phyloP scores from a whole-genome alignment of 495 filamentous ascomycete genomes.

The Astrothelium macrocarpum region DNA sequence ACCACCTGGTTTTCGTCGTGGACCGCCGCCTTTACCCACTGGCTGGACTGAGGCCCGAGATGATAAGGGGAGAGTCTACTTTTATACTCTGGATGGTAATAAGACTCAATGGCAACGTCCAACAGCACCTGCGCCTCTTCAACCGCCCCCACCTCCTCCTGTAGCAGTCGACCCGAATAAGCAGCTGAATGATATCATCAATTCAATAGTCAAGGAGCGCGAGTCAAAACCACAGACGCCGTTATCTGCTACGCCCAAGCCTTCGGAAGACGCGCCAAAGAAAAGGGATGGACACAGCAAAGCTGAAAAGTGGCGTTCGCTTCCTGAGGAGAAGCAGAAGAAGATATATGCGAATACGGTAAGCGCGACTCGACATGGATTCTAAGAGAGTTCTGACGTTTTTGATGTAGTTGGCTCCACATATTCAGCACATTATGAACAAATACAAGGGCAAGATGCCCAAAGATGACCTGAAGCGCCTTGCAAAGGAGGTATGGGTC shows the following conservation, averaged over 20 bases:
- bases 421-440: constrained; percentile 74
- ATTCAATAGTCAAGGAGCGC: constrained; percentile 62
- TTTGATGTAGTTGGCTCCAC: constrained; percentile 58
- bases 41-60: constrained; percentile 72
- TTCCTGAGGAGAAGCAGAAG: constrained; percentile 76
- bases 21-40: constrained; percentile 52
- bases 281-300: constrained; percentile 46
- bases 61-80: constrained; percentile 62
- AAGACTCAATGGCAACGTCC: constrained; percentile 69
- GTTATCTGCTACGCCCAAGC: constrained; percentile 42
- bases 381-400: not conserved
- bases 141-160: constrained; percentile 47
- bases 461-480: constrained; percentile 77
- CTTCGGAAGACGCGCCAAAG: constrained; percentile 37
- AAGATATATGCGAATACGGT: constrained; percentile 89
- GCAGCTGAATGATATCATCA: constrained; percentile 73
- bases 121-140: constrained; percentile 46
- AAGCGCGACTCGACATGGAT: constrained; percentile 28
- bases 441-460: constrained; percentile 78
- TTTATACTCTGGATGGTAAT: constrained; percentile 62
- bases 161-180: constrained; percentile 58
- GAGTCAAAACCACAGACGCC: constrained; percentile 41
- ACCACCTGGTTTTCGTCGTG: constrained; percentile 35
- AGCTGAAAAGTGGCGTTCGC: constrained; percentile 73
- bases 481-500: constrained; percentile 63